Conservation (phyloP, 345 rosid genomes). For the Anacardium occidentale region DNA sequence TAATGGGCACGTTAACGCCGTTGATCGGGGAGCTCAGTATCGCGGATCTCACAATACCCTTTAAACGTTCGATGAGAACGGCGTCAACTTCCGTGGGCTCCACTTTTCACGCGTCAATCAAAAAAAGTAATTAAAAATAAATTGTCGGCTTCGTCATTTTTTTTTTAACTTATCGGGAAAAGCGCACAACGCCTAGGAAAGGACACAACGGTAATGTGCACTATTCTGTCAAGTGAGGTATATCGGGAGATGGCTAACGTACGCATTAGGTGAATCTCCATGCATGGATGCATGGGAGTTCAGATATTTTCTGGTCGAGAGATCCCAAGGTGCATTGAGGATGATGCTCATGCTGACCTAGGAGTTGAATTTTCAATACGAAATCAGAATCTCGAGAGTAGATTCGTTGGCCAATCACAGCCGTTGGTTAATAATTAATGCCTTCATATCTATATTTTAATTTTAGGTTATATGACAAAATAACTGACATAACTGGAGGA, state of each 20-base stretch:
- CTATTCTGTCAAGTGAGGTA: slow-evolving; percentile 6
- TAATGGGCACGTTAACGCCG: slow-evolving; percentile 34
- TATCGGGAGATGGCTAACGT: slow-evolving; percentile 13
- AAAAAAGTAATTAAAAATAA: not conserved
- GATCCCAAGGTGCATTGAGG: slow-evolving; percentile 38
- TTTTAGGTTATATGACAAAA: no score
- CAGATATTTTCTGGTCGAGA: slow-evolving; percentile 4
- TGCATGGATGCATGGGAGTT: not conserved
- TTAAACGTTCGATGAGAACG: slow-evolving; percentile 30
- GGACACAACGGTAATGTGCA: slow-evolving; percentile 25
- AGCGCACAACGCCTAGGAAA: slow-evolving; percentile 27
- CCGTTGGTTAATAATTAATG: no score
- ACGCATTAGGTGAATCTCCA: slow-evolving; percentile 2
- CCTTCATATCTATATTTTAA: no score
- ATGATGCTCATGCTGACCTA: slow-evolving; percentile 7
- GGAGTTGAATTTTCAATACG: slow-evolving; percentile 4
- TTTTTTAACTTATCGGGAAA: slow-evolving; percentile 15
- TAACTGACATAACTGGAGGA: no score
- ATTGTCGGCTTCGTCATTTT: not conserved
- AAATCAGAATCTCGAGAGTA: slow-evolving; percentile 16
- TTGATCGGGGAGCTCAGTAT: slow-evolving; percentile 29
- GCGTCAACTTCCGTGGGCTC: slow-evolving; percentile 27
- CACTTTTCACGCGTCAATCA: slow-evolving; percentile 27
- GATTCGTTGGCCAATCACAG: slow-evolving; percentile 18
- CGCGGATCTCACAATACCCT: not conserved